A percentile compares a stretch with the other conserved stretches of the same genome.
Evolutionary conservation across 2,329 filamentous ascomycete species (phyloP).

Genomic region (Apiospora hydei): DNA sequence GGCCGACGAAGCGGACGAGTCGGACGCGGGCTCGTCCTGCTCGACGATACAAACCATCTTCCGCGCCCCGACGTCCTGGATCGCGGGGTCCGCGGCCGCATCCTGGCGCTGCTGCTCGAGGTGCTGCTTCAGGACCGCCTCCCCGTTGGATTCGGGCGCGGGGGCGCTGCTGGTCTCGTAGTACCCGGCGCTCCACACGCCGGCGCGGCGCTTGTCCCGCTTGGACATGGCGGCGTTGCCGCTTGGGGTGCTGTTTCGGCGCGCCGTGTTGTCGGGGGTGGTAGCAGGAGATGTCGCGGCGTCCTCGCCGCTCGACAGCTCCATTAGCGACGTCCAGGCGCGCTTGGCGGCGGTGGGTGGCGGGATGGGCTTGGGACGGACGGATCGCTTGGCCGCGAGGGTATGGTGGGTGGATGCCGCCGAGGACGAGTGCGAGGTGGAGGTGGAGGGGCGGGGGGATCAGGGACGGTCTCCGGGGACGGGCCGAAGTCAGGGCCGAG

Average conservation of each 20-base stretch:
- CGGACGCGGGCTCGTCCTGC: background rate
- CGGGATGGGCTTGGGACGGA: background rate
- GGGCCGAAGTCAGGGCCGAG: background rate
- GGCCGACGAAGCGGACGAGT: background rate
- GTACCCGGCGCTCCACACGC: background rate
- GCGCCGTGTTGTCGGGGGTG: background rate
- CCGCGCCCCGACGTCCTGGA: background rate
- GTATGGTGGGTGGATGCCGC: background rate
- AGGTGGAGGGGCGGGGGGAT: background rate
- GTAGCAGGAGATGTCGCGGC: background rate
- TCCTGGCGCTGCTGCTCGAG: background rate
- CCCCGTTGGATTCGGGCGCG: background rate
- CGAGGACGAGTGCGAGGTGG: background rate
- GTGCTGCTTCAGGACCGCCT: background rate
- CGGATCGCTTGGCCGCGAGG: background rate
- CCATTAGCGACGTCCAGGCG: background rate
- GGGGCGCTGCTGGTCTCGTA: background rate
- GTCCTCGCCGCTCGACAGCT: background rate
- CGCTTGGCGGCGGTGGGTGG: background rate
- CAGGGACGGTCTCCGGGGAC: background rate
- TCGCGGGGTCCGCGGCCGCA: background rate
- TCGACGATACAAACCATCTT: constrained; percentile 4
- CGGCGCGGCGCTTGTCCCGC: background rate
- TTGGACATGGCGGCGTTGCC: background rate
- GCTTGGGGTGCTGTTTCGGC: background rate